Conservation (phyloP, 2,329 filamentous ascomycete genomes). For the Talaromyces albobiverticillius region DNA sequence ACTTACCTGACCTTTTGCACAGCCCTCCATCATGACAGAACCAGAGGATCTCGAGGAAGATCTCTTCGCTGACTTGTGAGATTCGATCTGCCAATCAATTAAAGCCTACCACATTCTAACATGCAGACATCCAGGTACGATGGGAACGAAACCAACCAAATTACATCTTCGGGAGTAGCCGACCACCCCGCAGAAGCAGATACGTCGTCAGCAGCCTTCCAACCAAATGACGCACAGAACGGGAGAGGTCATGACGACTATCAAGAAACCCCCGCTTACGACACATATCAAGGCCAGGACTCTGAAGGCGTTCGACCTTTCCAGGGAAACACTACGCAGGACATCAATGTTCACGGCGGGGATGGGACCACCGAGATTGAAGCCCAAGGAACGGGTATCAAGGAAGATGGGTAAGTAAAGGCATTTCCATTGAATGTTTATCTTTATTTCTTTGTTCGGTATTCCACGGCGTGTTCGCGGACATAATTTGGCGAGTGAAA, state of each 20-base stretch:
- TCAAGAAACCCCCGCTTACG: conserved; percentile 21
- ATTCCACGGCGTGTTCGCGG: conserved; percentile 12
- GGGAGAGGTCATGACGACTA: neutral
- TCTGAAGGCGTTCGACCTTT: conserved; percentile 29
- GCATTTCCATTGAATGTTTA: conserved; percentile 14
- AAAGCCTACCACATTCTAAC: conserved; percentile 13
- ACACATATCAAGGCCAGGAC: conserved; percentile 33
- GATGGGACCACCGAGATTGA: conserved; percentile 25
- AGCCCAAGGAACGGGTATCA: conserved; percentile 54
- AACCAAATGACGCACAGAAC: conserved; percentile 8
- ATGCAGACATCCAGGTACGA: conserved; percentile 56
- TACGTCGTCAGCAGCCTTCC: conserved; percentile 22
- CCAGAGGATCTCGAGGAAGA: conserved; percentile 84
- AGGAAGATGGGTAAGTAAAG: conserved; percentile 84
- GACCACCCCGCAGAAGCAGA: conserved; percentile 36
- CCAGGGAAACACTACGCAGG: conserved; percentile 22
- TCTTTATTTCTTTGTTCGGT: conserved; percentile 22
- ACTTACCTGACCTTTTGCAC: neutral
- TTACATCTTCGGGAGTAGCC: conserved; percentile 30
- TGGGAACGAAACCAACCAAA: conserved; percentile 55
- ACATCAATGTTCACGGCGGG: conserved; percentile 23
- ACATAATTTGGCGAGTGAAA: neutral
- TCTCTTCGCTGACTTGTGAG: conserved; percentile 93
- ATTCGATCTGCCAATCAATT: conserved; percentile 2
- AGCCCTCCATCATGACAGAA: conserved; percentile 66